Base-by-base conservation (phyloP, 202 grass and related monocot genomes). In the Dendrocalamus latiflorus region DNA sequence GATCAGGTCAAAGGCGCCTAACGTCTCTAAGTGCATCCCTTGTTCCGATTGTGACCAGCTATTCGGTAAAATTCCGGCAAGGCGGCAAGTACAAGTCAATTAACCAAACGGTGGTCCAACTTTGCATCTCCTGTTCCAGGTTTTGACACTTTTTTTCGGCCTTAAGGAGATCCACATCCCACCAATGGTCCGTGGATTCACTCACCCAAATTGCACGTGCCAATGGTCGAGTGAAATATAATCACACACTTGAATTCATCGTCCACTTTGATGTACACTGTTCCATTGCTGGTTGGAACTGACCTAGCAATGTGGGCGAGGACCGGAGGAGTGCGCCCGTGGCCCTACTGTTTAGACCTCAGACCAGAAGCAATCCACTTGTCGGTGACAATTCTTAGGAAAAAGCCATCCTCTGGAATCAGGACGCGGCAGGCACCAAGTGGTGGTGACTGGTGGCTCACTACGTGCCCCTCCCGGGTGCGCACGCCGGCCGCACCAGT, bases 401-500 rank as follows among this genome's bases (percentile, higher is more conserved):
- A 44, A 83, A 86, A 74, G 66, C 16, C 9, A 18, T 26, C 30
- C 61, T 84, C 20, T 50, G 18, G 55, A 17, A 45, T 59, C 49
- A 61, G 69, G 37, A 80, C 60, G 39, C n/a, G 26, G 22, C 20
- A 6, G 38, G 18, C 25, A 6, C 78, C 65, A 58, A 66, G 45
- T 43, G 84, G 54, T 82, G 65, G 51, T 3, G 63, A 65, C 34
- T 81, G 57, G 87, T 90, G 80, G 72, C 69, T 75, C 75, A 49
- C 62, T 38, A 39, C 55, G 64, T 87, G 80, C 81, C 17, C 73
- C 39, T 58, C 39, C 28, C 21, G 4, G 48, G 58, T 78, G 72
- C 58, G 49, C 87, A 86, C 83, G 78, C 39, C 15, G 58, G 33
- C 42, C 67, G 66, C 88, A 86, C 73, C 24, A 37, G 39, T 48